Evolutionary conservation across 768 basidiomycete species (phyloP), one percentile per base, ranked within the genome.

Genomic region (Pholiota conissans): DNA sequence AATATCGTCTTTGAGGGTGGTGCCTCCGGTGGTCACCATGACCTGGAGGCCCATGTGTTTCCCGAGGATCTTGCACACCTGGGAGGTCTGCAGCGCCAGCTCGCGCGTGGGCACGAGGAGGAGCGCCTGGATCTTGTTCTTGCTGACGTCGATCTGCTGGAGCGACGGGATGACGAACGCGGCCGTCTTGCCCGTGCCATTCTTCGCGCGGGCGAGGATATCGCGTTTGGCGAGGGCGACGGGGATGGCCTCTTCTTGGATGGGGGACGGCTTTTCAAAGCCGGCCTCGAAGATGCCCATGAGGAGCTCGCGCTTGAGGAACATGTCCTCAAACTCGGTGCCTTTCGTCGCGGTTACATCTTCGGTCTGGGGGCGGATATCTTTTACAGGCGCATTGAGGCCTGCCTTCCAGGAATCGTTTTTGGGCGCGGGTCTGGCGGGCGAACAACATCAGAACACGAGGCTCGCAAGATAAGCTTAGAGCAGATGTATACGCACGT

Each of bases 261-360:
- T 98, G 61, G 96, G 96, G 24, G 93, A 96, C 40, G 96, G 96
- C 65, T 82, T 87, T 76, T 98, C 96, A 71, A 95, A 96, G 56
- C 96, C 96, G 64, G 95, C 97, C 76, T 98, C 95, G 67, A 95
- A 99, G 73, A 98, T 97, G 67, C 96, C 96, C 96, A 99, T 98
- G 72, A 99, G 86, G 60, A 99, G 87, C 76, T 98, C 96, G 64
- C 96, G 86, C 55, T 90, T 85, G 69, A 96, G 82, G 73, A 77
- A 84, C 87, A 95, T 91, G 70, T 95, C 93, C 76, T 99, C 97
- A 63, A 97, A 99, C 70, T 98, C 95, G 65, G 87, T 80, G 60
- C 96, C 96, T 74, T 94, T 91, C 26, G 93, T 96, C 3, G 87
- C 88, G 26, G 89, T 91, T 57, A 99, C 96, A 78, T 99, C 96